Evolutionary conservation across 805 yeast genomes (phyloP).

Genomic region (Kazachstania bromeliacearum): DNA sequence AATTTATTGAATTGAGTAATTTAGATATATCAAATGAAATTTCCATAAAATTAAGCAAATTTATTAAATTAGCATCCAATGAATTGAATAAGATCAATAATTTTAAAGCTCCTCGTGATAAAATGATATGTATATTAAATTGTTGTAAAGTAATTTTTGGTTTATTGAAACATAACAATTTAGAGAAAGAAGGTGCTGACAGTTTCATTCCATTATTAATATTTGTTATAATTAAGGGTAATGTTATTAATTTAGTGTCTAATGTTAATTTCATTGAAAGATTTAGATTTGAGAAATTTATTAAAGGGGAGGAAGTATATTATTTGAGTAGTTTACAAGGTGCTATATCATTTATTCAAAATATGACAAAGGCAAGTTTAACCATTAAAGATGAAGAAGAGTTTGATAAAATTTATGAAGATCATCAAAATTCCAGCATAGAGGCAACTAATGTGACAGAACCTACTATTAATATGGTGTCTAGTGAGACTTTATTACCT

Average conservation of each 20-base stretch:
- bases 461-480: not conserved
- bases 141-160: constrained; percentile 91
- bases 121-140: constrained; percentile 81
- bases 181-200: constrained; percentile 80
- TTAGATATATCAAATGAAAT: constrained; percentile 58
- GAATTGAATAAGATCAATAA: constrained; percentile 73
- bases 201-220: constrained; percentile 85
- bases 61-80: constrained; percentile 53
- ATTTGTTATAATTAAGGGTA: constrained; percentile 63
- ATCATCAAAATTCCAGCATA: constrained; percentile 35
- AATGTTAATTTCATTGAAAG: constrained; percentile 79
- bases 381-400: constrained; percentile 55
- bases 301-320: constrained; percentile 83
- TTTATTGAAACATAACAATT: constrained; percentile 58
- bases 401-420: constrained; percentile 37
- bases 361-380: constrained; percentile 46
- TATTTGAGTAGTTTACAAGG: constrained; percentile 86
- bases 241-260: constrained; percentile 56
- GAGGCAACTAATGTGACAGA: constrained; percentile 1
- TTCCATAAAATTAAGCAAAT: constrained; percentile 37
- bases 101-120: constrained; percentile 91
- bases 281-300: constrained; percentile 64
- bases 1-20: constrained; percentile 66
- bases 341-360: constrained; percentile 70
- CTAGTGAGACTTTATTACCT: constrained; percentile 7